These are phyloP conservation scores for Castanea crenata DNA, from an alignment of 306 rosid species.

Conservation along the genomic window DNA sequence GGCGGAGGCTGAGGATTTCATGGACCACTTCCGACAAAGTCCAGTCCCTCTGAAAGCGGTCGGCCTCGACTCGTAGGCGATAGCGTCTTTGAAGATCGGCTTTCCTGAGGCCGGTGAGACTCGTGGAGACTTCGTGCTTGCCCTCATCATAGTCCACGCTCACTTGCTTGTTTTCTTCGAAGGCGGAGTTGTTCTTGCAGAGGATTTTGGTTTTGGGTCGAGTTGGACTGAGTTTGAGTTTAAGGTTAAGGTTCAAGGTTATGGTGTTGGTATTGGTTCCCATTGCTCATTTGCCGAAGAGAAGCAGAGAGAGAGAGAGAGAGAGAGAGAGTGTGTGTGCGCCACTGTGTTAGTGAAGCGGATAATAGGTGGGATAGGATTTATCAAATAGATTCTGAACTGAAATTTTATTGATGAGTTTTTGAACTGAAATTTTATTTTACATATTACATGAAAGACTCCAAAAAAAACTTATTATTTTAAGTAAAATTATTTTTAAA, in stretches of 20 bases:
- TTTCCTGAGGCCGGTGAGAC: constrained; percentile 56
- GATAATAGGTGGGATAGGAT: background rate
- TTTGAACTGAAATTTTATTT: too few species aligned
- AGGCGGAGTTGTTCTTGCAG: constrained; percentile 41
- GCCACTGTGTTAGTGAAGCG: background rate
- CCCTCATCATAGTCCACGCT: constrained; percentile 85
- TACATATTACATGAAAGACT: too few species aligned
- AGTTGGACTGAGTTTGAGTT: constrained; percentile 17
- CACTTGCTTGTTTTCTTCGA: constrained; percentile 66
- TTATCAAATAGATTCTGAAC: too few species aligned
- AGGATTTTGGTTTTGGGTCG: constrained; percentile 12
- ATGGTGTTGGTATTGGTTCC: constrained; percentile 30
- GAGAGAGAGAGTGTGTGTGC: too few species aligned
- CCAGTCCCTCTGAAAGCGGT: constrained; percentile 88
- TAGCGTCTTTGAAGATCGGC: constrained; percentile 56
- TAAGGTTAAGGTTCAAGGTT: background rate
- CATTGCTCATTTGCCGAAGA: constrained; percentile 18
- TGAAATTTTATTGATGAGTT: too few species aligned
- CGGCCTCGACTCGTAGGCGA: constrained; percentile 59
- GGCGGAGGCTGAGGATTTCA: constrained; percentile 42
- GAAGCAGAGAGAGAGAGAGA: too few species aligned
- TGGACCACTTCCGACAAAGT: constrained; percentile 70
- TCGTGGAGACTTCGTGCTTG: constrained; percentile 49
- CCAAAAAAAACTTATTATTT: too few species aligned
- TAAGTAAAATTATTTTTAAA: too few species aligned